Evolutionary conservation across 352 stramenopile species (phyloP), one percentile per base, ranked within the genome.

Genomic region (Phytophthora nicotianae): DNA sequence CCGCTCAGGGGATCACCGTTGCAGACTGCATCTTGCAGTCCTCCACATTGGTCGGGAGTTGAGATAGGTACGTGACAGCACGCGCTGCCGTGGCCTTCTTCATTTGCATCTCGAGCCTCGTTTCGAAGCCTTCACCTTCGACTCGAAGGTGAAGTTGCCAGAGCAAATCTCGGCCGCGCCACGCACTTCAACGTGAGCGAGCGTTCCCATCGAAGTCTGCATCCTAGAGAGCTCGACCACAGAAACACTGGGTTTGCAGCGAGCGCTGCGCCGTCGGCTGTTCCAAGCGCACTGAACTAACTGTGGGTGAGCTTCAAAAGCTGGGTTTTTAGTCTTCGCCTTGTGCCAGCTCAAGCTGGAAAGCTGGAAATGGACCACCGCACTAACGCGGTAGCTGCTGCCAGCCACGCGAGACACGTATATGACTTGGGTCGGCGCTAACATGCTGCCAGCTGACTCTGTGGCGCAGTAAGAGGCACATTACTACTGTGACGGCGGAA

Each of bases 191-290:
- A 64, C 60, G 23, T 68, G 32, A 55, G 27, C 17, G 5, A 6
- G 29, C 26, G 16, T 59, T n/a, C 61, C 62, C 62, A 71, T 62
- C 49, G 56, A 29, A 50, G 20, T 17, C 29, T 11, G 33, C 29
- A 62, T 71, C 62, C 56, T 35, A 59, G 62, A 64, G 62, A 70
- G 41, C 49, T 65, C 48, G 35, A 68, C 41, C 26, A 52, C 20
- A 57, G 47, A 64, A 68, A 62, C 50, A 57, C 14, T 24, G 9
- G 45, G 20, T 41, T 59, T 19, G 48, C 35, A 38, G 48, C 55
- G 26, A 52, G 54, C 32, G 56, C 62, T 29, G 43, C 21, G 19
- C 7, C 16, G n/a, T 56, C 62, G 50, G 56, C 56, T 70, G 62
- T 66, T 71, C 24, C 16, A 14, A n/a, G 17, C 10, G 49, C 43